Conservation (phyloP, 169 alveolate species). For the Plasmodium yoelii region DNA sequence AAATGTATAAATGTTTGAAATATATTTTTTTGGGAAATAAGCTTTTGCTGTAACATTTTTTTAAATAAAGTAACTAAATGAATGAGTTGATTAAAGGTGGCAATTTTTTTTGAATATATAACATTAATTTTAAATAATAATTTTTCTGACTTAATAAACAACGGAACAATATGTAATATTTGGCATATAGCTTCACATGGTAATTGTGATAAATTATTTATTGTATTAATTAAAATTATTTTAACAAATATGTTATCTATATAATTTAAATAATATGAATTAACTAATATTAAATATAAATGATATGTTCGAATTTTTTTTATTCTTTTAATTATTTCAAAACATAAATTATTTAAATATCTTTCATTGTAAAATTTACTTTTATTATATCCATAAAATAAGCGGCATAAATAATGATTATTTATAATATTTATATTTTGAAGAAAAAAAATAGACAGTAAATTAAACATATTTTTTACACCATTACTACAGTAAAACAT, state of each 20-base stretch:
- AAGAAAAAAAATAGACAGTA: constrained; percentile 60
- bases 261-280: constrained; percentile 53
- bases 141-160: constrained; percentile 54
- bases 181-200: constrained; percentile 75
- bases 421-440: constrained; percentile 59
- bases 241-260: constrained; percentile 35
- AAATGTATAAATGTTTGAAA: constrained; percentile 41
- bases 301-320: constrained; percentile 74
- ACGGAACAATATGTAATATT: constrained; percentile 53
- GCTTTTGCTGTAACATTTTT: constrained; percentile 56
- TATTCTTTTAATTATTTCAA: constrained; percentile 72
- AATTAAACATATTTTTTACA: constrained; percentile 62
- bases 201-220: constrained; percentile 53
- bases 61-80: constrained; percentile 53
- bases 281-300: constrained; percentile 51
- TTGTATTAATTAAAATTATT: constrained; percentile 27
- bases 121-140: constrained; percentile 44
- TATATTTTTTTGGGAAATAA: constrained; percentile 71
- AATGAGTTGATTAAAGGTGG: constrained; percentile 53
- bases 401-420: constrained; percentile 67
- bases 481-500: constrained; percentile 43
- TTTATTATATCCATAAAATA: constrained; percentile 73
- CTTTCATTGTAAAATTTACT: constrained; percentile 68
- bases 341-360: constrained; percentile 69
- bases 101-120: constrained; percentile 70